Base-by-base conservation (phyloP, 495 filamentous ascomycete genomes). In the Aspergillus indologenus region DNA sequence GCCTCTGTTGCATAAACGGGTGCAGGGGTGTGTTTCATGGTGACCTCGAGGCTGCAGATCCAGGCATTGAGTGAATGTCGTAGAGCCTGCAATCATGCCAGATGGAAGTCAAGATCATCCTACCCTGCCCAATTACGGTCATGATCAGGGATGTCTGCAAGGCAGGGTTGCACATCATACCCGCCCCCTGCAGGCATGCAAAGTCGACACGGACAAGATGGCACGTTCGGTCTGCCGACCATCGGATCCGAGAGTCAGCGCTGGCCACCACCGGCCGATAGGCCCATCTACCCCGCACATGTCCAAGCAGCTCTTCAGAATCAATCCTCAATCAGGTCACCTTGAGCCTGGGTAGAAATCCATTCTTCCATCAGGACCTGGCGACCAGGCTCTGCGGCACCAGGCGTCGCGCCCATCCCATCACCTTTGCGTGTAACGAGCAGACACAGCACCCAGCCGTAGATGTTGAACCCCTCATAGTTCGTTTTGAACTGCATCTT, bases 401-500 rank as follows among this genome's bases (percentile, higher is more conserved):
- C 64, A 23, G 65, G 69, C 54, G 56, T 75, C 22, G 59, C 66
- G 48, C 66, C 71, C 2, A 58, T 62, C 61, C 61, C 79, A 67
- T 63, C 66, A 11, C 83, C 85, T 57, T 79, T 85, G 43, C 88
- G 81, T 71, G 95, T 93, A 60, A 98, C 87, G 15, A 98, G 85
- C 42, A 98, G 76, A 69, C 92, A 98, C 42, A 98, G 78, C 29
- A 96, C 89, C 59, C 90, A 87, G 8, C 93, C 90, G 73, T 94
- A 92, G 70, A 98, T 97, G 65, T 85, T 87, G 72, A 96, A 98
- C 31, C 94, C 93, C 64, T 98, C 92, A 71, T 97, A 98, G 21
- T 87, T 86, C 23, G 91, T 96, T 54, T 85, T 83, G 71, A 96
- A 80, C 2, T 79, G 81, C 61, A 95, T 70, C 72, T 96, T 96